Evolutionary conservation across 176 grass and related monocot genomes (phyloP).

Genomic region (Echinochloa phyllopogon): DNA sequence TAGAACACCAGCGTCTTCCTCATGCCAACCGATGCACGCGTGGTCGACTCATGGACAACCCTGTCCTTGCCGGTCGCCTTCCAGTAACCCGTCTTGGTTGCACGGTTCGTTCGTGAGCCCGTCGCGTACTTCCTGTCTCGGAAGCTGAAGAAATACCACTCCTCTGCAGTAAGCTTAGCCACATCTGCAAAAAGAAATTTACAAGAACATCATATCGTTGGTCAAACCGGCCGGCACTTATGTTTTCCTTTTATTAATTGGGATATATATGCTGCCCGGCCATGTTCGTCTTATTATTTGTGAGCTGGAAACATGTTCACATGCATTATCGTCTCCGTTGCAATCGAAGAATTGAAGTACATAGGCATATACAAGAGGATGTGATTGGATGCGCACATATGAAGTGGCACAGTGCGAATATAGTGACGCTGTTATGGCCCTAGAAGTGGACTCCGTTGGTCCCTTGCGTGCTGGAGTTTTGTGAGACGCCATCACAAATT

Average conservation of each 20-base stretch:
- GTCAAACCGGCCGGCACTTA: neutral
- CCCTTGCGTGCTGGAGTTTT: conserved; percentile 38
- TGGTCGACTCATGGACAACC: conserved; percentile 35
- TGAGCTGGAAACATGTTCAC: neutral
- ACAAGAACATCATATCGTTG: neutral
- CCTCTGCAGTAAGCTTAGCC: conserved; percentile 61
- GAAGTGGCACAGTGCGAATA: neutral
- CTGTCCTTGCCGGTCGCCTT: conserved; percentile 81
- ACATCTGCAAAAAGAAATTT: conserved; percentile 44
- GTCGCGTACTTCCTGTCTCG: conserved; percentile 72
- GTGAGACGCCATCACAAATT: conserved; percentile 21
- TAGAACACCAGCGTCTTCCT: conserved; percentile 86
- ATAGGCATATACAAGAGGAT: neutral
- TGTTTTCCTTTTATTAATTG: neutral
- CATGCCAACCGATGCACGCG: conserved; percentile 59
- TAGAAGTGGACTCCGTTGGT: conserved; percentile 44
- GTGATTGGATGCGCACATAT: neutral
- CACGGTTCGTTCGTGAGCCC: conserved; percentile 69
- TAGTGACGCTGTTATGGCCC: conserved; percentile 29
- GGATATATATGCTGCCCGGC: neutral
- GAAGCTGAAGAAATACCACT: conserved; percentile 91
- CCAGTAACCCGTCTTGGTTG: conserved; percentile 78
- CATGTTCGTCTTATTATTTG: neutral
- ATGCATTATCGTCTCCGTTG: neutral
- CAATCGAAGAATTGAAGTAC: conserved; percentile 6